These are phyloP conservation scores for Talaromyces amestolkiae DNA, from an alignment of 2,329 filamentous ascomycete genomes.

Conservation along the genomic window DNA sequence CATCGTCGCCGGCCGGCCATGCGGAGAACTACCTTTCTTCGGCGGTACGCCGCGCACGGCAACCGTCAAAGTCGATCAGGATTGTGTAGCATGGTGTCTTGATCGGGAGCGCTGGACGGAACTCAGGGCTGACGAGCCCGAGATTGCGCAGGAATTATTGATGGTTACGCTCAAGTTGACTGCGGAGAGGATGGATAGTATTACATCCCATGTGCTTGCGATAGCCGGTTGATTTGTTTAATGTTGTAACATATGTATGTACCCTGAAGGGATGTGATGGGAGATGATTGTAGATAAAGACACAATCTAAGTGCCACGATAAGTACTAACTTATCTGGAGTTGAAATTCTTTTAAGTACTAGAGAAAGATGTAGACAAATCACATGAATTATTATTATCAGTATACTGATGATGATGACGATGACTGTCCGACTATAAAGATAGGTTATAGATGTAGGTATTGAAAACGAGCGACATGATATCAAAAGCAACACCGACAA, in stretches of 20 bases:
- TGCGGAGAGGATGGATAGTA: constrained; percentile 81
- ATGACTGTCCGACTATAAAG: constrained; percentile 3
- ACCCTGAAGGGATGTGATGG: background rate
- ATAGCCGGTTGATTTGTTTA: constrained; percentile 13
- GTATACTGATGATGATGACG: constrained; percentile 11
- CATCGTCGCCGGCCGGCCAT: constrained; percentile 91
- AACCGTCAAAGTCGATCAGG: constrained; percentile 77
- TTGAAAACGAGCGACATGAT: constrained; percentile 13
- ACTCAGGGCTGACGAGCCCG: constrained; percentile 69
- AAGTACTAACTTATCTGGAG: background rate
- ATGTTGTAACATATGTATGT: background rate
- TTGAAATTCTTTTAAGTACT: background rate
- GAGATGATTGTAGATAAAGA: background rate
- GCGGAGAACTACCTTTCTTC: constrained; percentile 95
- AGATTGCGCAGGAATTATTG: constrained; percentile 79
- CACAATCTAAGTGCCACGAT: background rate
- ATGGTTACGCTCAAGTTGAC: constrained; percentile 89
- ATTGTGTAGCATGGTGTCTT: constrained; percentile 80
- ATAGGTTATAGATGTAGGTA: constrained; percentile 1
- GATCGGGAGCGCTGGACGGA: constrained; percentile 67
- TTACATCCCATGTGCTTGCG: constrained; percentile 48
- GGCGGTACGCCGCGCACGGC: constrained; percentile 83
- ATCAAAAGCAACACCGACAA: background rate
- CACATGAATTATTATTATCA: constrained; percentile 14
- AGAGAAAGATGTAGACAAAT: background rate